Evolutionary conservation across 2,329 filamentous ascomycete genomes (phyloP).

Genomic region (Trichoderma hamatum): DNA sequence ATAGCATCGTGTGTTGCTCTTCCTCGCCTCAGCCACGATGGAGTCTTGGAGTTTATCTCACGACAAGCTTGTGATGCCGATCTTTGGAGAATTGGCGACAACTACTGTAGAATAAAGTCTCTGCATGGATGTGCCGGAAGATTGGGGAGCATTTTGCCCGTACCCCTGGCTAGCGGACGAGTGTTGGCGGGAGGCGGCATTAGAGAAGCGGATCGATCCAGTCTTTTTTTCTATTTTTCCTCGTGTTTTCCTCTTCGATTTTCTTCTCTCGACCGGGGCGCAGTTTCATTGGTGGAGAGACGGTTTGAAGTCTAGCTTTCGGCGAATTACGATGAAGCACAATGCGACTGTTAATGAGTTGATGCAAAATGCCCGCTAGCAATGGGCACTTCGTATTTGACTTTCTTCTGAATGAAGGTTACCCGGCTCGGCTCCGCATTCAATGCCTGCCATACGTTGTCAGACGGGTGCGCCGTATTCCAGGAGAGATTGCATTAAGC

Average conservation of each 20-base stretch:
- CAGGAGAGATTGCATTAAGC: not conserved
- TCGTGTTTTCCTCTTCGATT: not conserved
- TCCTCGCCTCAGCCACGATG: not conserved
- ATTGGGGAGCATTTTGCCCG: not conserved
- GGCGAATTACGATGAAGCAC: not conserved
- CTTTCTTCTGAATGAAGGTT: not conserved
- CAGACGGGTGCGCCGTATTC: not conserved
- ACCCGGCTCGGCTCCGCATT: not conserved
- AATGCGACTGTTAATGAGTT: not conserved
- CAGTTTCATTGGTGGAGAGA: constrained; percentile 2
- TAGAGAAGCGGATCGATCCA: constrained; percentile 1
- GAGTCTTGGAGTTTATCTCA: not conserved
- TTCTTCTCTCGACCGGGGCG: not conserved
- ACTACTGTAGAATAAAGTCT: not conserved
- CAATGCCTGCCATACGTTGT: not conserved
- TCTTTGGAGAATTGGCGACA: not conserved
- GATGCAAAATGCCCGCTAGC: not conserved
- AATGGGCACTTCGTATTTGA: not conserved
- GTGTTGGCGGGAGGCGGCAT: constrained; percentile 21
- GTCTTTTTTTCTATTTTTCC: not conserved
- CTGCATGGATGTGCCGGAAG: constrained; percentile 2
- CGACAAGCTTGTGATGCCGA: not conserved
- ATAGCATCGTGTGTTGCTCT: not conserved
- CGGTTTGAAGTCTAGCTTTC: not conserved
- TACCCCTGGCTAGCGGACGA: constrained; percentile 14